Base-by-base conservation (phyloP, 2,329 filamentous ascomycete species). In the Colletotrichum sp. region DNA sequence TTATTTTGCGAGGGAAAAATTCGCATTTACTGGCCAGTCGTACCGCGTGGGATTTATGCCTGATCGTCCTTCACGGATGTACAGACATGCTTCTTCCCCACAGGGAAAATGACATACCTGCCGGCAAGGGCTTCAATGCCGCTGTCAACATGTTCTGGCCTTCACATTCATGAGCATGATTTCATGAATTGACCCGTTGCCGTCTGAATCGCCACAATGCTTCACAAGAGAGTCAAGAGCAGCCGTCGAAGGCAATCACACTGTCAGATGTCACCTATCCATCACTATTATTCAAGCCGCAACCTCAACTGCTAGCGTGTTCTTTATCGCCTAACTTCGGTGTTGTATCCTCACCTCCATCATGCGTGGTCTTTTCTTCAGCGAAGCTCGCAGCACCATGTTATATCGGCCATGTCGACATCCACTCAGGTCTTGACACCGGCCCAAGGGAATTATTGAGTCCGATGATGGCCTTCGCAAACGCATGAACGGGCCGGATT, bases 1-100 rank as follows among this genome's bases (percentile, higher is more conserved):
- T 0, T 48, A 0, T n/a, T 10, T 48, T 48, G 9, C 6, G 38
- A n/a, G 5, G 5, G 18, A 48, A 48, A n/a, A n/a, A 1, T 48
- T 48, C 9, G 38, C 38, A 48, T 48, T n/a, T 3, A n/a, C 12
- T 48, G 5, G 1, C 5, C 38, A 48, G 38, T 43, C 18, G 1
- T 2, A 0, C 2, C 38, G 38, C 5, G 5, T n/a, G 3, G 9
- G 18, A n/a, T 6, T 1, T 0, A 43, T 43, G 36, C 36, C 15
- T 16, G 21, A 0, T 58, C 55, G 13, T 28, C 55, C 0, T 48
- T 18, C 18, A 48, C 5, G 16, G 36, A 43, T 3, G 8, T 18
- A n/a, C 2, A 48, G 18, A 21, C n/a, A 24, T 52, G n/a, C n/a
- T 52, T 52, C 43, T 24, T 52, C n/a, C 12, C 43, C 43, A 24